Evolutionary conservation across 1,139 yeast genomes (phyloP).

Genomic region (Suhomyces ambrosiae): DNA sequence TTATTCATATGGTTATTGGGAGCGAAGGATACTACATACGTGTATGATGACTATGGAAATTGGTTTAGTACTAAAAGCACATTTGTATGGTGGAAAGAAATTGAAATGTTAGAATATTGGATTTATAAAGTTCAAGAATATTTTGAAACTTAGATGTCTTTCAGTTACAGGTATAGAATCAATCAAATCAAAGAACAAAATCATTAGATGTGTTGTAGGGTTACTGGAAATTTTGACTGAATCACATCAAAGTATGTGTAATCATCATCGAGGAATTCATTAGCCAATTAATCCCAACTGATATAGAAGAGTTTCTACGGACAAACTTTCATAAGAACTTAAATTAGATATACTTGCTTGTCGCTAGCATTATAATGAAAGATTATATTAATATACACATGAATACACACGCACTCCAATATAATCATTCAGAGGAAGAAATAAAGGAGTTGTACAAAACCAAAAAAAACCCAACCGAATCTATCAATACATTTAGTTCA

Average conservation of each 20-base stretch:
- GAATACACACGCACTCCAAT: conserved; percentile 14
- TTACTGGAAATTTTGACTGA: too few species aligned
- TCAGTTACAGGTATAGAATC: background rate
- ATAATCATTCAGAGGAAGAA: conserved; percentile 18
- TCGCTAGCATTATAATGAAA: conserved; percentile 14
- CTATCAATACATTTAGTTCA: conserved; percentile 61
- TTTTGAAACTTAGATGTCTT: conserved; percentile 7
- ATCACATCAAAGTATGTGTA: too few species aligned
- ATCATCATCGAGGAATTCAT: too few species aligned
- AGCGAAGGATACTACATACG: conserved; percentile 16
- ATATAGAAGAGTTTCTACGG: too few species aligned
- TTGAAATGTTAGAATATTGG: conserved; percentile 35
- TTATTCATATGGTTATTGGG: conserved; percentile 14
- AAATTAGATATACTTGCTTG: too few species aligned
- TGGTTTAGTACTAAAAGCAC: conserved; percentile 16
- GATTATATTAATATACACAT: conserved; percentile 19
- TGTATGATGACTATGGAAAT: conserved; percentile 27
- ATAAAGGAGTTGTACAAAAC: conserved; percentile 15
- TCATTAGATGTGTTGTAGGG: too few species aligned
- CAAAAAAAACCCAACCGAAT: conserved; percentile 13
- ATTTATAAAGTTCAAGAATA: conserved; percentile 29
- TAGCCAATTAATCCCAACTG: too few species aligned
- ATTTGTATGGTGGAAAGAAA: conserved; percentile 38
- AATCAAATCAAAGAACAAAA: background rate
- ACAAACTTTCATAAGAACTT: too few species aligned